Base-by-base conservation (phyloP, 305 asterid species). In the Fraxinus angustifolia region DNA sequence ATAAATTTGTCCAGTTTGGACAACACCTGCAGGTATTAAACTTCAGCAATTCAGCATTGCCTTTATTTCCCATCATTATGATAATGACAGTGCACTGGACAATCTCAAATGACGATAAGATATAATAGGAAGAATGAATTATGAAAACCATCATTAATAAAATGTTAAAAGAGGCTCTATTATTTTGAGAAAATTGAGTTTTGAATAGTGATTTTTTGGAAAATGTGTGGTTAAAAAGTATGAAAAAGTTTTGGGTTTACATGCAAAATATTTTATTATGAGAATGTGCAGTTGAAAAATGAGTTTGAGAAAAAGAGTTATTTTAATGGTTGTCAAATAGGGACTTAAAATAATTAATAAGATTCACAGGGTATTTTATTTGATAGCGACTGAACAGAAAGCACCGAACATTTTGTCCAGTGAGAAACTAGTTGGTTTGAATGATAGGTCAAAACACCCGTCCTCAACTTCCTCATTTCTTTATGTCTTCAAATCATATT, bases 361-460 rank as follows among this genome's bases (percentile, higher is more conserved):
- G 75, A 70, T 70, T n/a, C 73, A 70, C 23, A 31, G 16, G 21
- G n/a, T 70, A 70, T 70, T 70, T 31, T 28, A 30, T 70, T 70
- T 70, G 23, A 31, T 3, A 16, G 6, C 23, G 4, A 70, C 12
- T 70, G 2, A 14, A 31, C 40, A 31, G 75, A 70, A 31, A 30
- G 40, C 40, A 31, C 40, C 0, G 8, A 67, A 70, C 23, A 70
- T 31, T 70, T 70, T 31, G 42, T 70, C 38, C 40, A 16, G 17
- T 70, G 10, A 70, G 75, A 31, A 70, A 31, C 75, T 31, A 70
- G 40, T 70, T 16, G 75, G 12, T 70, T 70, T 70, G 23, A 31
- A 28, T 5, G 53, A 70, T 33, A 70, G 67, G 81, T 68, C 70
- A 79, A 79, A 73, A 45, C 53, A 83, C 58, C 19, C 38, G 48